Percentiles rank a stretch among this genome's conserved stretches.
Conservation (phyloP, 164 flowering plant genomes). For the Santalum album region DNA sequence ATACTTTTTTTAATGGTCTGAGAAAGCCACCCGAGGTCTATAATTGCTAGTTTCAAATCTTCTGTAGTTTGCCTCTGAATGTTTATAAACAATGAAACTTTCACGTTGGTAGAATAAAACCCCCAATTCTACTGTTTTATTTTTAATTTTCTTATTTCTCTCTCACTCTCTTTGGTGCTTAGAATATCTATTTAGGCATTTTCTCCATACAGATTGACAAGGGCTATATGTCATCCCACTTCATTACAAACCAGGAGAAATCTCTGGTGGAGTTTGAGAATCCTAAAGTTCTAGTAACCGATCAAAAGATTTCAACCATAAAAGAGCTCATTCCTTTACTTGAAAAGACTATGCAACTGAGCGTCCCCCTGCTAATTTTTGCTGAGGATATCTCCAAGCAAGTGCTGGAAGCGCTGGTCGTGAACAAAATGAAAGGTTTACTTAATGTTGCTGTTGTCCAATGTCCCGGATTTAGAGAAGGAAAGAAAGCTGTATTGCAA, state of each 20-base stretch:
- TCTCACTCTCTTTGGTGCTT: no score
- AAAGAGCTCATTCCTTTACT: constrained; percentile 66
- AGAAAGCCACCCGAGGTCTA: no score
- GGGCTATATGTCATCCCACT: constrained; percentile 81
- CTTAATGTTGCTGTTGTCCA: constrained; percentile 72
- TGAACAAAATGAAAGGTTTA: constrained; percentile 60
- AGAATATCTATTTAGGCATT: constrained; percentile 10
- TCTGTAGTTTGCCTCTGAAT: no score
- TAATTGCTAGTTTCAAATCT: no score
- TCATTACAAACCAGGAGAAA: constrained; percentile 63
- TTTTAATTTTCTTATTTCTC: no score
- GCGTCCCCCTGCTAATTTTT: constrained; percentile 74
- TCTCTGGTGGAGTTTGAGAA: constrained; percentile 73
- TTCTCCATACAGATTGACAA: constrained; percentile 60
- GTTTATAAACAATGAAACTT: no score
- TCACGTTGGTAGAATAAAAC: no score
- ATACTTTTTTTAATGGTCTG: no score
- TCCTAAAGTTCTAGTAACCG: constrained; percentile 77
- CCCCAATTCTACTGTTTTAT: no score
- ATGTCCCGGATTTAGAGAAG: constrained; percentile 75
- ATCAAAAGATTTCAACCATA: constrained; percentile 55
- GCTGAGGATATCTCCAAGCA: constrained; percentile 64
- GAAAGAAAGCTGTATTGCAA: constrained; percentile 80
- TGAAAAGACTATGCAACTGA: constrained; percentile 75
- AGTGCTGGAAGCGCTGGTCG: constrained; percentile 59